Percentiles rank a stretch among this genome's conserved stretches.
Conservation (phyloP, 306 rosid species). For the Arachis stenosperma region DNA sequence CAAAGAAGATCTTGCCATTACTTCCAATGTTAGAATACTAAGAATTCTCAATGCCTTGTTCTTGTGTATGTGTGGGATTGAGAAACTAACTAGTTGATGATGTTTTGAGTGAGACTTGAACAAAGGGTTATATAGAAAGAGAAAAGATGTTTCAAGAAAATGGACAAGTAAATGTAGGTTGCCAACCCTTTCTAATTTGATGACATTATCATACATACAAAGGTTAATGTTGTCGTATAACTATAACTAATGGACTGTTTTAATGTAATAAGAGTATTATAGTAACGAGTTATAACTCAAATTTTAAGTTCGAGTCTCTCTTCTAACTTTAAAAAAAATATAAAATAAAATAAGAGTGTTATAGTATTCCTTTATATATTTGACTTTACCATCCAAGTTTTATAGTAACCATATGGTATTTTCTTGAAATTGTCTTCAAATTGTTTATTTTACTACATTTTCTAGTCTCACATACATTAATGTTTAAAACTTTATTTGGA, state of each 20-base stretch:
- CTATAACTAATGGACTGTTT: neutral
- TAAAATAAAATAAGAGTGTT: neutral
- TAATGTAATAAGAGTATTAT: neutral
- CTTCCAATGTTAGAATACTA: conserved; percentile 1
- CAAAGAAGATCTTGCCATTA: conserved; percentile 43
- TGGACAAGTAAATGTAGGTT: conserved; percentile 53
- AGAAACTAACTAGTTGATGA: neutral
- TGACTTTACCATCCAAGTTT: neutral
- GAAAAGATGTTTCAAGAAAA: neutral
- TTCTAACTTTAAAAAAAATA: too few relatives aligned
- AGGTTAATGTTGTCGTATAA: neutral
- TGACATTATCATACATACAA: neutral
- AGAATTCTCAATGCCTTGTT: conserved; percentile 15
- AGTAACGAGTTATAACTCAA: neutral
- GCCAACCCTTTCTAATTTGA: conserved; percentile 49
- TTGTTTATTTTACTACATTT: neutral
- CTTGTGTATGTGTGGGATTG: neutral
- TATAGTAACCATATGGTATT: neutral
- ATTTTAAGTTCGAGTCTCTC: too few relatives aligned
- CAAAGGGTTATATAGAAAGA: conserved; percentile 34
- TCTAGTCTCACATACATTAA: too few relatives aligned
- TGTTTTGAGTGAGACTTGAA: neutral
- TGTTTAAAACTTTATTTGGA: too few relatives aligned
- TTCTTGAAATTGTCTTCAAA: neutral
- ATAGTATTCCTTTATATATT: neutral